Evolutionary conservation across 352 stramenopile genomes (phyloP).

Genomic region (Globisporangium emineosum): DNA sequence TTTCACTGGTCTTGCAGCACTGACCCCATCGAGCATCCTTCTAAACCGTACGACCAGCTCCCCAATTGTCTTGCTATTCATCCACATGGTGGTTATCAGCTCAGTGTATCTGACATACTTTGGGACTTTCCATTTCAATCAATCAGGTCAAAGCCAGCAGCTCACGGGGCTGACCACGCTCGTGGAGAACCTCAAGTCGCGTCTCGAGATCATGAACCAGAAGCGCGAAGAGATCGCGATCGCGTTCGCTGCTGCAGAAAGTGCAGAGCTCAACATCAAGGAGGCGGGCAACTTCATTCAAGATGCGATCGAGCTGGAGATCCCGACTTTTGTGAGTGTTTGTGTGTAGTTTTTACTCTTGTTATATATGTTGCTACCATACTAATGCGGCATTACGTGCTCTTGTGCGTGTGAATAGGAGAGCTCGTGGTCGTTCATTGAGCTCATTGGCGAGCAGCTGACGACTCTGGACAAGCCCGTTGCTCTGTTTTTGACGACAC

Average conservation of each 20-base stretch:
- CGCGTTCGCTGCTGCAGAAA: constrained; percentile 67
- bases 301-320: constrained; percentile 77
- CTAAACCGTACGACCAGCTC: constrained; percentile 58
- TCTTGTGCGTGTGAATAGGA: constrained; percentile 36
- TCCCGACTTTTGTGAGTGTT: constrained; percentile 28
- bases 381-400: neutral
- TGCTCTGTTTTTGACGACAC: constrained; percentile 61
- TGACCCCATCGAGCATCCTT: constrained; percentile 86
- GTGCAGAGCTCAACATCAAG: constrained; percentile 79
- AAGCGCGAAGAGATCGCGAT: constrained; percentile 75
- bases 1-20: constrained; percentile 66
- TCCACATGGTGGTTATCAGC: too few species aligned
- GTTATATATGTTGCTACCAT: neutral
- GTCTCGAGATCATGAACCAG: constrained; percentile 84
- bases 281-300: constrained; percentile 79
- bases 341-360: too few species aligned
- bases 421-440: constrained; percentile 77
- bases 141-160: constrained; percentile 77
- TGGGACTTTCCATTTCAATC: neutral
- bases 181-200: constrained; percentile 77
- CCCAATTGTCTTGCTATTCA: too few species aligned
- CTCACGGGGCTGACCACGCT: constrained; percentile 70
- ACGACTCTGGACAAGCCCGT: constrained; percentile 59
- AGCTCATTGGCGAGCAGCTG: constrained; percentile 74
- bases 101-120: neutral